phyloP scores from a whole-genome alignment of 73 alveolate genomes.

The Symbiodinium pilosum region DNA sequence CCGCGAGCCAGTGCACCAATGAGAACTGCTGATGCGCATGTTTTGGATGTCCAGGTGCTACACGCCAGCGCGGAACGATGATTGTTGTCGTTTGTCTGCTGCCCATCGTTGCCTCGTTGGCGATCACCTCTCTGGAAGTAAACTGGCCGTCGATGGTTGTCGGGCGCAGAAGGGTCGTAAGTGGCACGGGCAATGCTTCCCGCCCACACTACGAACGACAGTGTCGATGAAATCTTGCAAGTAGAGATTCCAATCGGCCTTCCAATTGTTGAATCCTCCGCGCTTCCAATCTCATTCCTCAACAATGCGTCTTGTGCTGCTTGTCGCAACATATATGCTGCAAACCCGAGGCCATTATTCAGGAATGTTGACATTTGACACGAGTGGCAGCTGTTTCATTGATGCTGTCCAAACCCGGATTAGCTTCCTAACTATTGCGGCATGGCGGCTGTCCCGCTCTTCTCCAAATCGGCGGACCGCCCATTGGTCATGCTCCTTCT shows the following conservation, averaged over 20 bases:
- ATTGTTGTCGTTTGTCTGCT: too few species aligned
- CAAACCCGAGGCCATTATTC: too few species aligned
- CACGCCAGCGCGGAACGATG: too few species aligned
- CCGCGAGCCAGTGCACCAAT: too few species aligned
- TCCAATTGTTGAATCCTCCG: slow-evolving; percentile 27
- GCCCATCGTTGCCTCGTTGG: too few species aligned
- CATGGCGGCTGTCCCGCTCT: slow-evolving; percentile 42
- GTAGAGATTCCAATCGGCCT: slow-evolving; percentile 44
- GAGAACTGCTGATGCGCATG: too few species aligned
- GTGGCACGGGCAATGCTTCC: neutral
- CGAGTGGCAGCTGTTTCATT: neutral
- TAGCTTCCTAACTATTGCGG: neutral
- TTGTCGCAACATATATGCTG: too few species aligned
- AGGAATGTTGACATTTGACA: neutral
- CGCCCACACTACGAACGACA: neutral
- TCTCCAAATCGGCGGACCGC: slow-evolving; percentile 61
- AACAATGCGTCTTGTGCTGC: neutral
- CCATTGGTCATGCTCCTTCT: slow-evolving; percentile 48
- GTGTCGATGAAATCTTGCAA: slow-evolving; percentile 45
- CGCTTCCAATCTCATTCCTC: slow-evolving; percentile 79
- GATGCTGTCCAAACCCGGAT: neutral
- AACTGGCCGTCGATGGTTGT: too few species aligned
- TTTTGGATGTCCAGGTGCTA: too few species aligned
- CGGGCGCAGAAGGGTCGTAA: too few species aligned
- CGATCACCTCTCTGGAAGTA: too few species aligned